These are phyloP conservation scores for Botrytis fragariae DNA, from an alignment of 2,329 filamentous ascomycete genomes.

Conservation along the genomic window DNA sequence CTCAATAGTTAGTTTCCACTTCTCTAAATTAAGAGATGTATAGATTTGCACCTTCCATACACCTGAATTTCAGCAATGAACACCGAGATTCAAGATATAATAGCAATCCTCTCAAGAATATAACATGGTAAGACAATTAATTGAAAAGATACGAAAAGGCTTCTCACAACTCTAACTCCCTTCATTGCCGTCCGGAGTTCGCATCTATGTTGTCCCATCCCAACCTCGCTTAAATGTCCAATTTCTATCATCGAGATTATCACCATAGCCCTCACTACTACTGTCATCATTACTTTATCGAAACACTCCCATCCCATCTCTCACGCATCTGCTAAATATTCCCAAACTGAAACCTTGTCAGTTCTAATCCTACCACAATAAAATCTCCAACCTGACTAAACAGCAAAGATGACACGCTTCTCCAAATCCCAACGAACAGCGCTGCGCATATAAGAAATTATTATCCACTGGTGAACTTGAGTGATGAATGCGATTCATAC, in stretches of 20 bases:
- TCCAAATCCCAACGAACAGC: fast-evolving
- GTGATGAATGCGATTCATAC: not conserved
- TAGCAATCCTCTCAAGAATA: no score
- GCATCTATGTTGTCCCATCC: not conserved
- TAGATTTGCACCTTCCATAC: not conserved
- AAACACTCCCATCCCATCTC: not conserved
- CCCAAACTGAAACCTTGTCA: not conserved
- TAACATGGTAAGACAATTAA: no score
- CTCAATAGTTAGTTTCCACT: no score
- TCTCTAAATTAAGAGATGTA: not conserved
- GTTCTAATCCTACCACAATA: not conserved
- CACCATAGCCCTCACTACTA: not conserved
- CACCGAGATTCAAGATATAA: not conserved
- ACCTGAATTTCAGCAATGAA: not conserved
- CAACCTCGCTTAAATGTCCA: not conserved
- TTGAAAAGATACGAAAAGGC: no score
- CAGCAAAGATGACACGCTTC: fast-evolving
- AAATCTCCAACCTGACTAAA: not conserved
- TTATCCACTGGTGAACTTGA: no score
- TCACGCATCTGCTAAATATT: not conserved
- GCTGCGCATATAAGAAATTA: not conserved
- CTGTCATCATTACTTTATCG: no score
- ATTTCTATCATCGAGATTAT: not conserved
- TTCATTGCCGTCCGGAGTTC: not conserved
- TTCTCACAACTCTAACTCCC: no score